Evolutionary conservation across 2,329 filamentous ascomycete genomes (phyloP), one percentile per base, ranked within the genome.

Genomic region (Penicillium sp.): DNA sequence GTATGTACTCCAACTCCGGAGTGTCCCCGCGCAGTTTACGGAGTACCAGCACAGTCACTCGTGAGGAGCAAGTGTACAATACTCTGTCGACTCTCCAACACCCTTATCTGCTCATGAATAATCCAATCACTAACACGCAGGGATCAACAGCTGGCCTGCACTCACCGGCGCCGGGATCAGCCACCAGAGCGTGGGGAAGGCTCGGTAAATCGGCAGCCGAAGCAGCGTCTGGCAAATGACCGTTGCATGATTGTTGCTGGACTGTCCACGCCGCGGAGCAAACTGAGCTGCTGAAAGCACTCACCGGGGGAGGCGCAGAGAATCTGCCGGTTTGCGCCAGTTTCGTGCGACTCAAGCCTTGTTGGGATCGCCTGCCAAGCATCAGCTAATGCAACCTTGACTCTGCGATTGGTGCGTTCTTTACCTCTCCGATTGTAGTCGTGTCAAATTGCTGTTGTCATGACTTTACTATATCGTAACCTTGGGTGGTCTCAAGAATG

Each of bases 341-440:
- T 26, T 46, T 15, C 9, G 11, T 21, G 29, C 44, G 23, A 35
- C 47, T 29, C 45, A 55, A 47, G 51, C 35, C 52, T 44, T 56
- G 23, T 23, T 56, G 47, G 21, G 58, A 61, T 61, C 58, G 52
- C 23, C 58, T 56, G 58, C 58, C 58, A 61, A 61, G 58, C 58
- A 61, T 45, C 45, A 19, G 30, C 58, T 61, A 61, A 61, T 61
- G 58, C 58, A 61, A 41, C 52, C 41, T 51, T 17, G 52, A 46
- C 58, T 29, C 46, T 51, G 58, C 45, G 31, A 61, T 56, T 55
- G 52, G 58, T 49, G 46, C 51, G 44, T 35, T 26, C 19, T n/a
- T 11, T 46, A 15, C 35, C 31, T 15, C 31, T 23, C 21, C 45
- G 38, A 45, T 21, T 21, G 21, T 29, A 55, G 38, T 8, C n/a